phyloP scores from a whole-genome alignment of 345 rosid species.

The Citropsis articulata region DNA sequence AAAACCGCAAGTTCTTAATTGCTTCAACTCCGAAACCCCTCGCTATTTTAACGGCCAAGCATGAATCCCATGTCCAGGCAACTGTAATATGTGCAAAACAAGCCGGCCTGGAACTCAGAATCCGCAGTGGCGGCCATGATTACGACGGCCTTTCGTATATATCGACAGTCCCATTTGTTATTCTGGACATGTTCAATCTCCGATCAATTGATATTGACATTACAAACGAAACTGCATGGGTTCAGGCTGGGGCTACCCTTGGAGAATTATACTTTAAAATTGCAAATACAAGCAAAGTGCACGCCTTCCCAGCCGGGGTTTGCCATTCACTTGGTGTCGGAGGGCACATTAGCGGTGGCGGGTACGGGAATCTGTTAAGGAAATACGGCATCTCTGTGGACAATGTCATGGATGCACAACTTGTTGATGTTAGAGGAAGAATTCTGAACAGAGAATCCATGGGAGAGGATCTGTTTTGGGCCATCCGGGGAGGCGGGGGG shows the following conservation, averaged over 20 bases:
- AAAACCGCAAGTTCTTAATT: neutral
- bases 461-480: constrained; percentile 11
- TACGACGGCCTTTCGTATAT: neutral
- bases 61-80: constrained; percentile 3
- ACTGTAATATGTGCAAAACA: neutral
- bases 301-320: neutral
- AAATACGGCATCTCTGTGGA: constrained; percentile 7
- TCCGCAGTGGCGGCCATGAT: constrained; percentile 8
- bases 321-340: neutral
- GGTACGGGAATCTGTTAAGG: constrained; percentile 1
- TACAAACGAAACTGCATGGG: neutral
- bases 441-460: constrained; percentile 1
- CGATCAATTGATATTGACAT: neutral
- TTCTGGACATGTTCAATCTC: constrained; percentile 14
- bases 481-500: constrained; percentile 4
- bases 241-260: constrained; percentile 1
- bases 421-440: constrained; percentile 9
- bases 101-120: neutral
- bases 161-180: neutral
- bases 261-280: constrained; percentile 4
- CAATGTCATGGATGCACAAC: neutral
- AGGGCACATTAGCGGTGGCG: neutral
- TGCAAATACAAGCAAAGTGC: neutral
- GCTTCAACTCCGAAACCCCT: neutral
- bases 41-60: neutral